Base-by-base conservation (phyloP, 306 rosid species). In the Ochetophila trinervis region DNA sequence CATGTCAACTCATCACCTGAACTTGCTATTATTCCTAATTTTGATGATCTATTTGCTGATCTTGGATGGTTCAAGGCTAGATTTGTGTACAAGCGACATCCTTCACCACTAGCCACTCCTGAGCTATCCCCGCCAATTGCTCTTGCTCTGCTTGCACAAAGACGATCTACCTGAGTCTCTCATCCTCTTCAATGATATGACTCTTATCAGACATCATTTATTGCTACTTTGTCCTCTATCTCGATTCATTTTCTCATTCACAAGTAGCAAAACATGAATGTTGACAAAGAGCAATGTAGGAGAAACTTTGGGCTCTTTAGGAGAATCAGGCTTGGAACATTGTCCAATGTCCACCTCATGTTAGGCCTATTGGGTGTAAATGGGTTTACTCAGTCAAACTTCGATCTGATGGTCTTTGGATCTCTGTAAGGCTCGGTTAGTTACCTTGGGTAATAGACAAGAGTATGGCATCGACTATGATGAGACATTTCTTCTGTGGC, bases 301-400 rank as follows among this genome's bases (percentile, higher is more conserved):
- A 68, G 12, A 48, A 68, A 44, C 34, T 68, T 36, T 24, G 11
- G 6, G 6, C 42, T 36, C 42, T 36, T 36, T 2, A 49, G 27
- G 44, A 45, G 21, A 60, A 60, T 63, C 67, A 20, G 9, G 45
- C 67, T 4, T 45, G 67, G 56, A 37, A 63, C 22, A 1, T 53
- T 20, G 61, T 66, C 3, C 49, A 34, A 15, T 51, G 51, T 34
- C 60, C 52, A 0, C 11, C 61, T 37, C 5, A 5, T 53, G 23
- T 66, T n/a, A n/a, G n/a, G n/a, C n/a, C n/a, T n/a, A n/a, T n/a
- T n/a, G n/a, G n/a, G n/a, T n/a, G 53, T 5, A 49, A 49, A 3
- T 5, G 7, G 17, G 53, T 49, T 5, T 13, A 6, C 13, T 49
- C 53, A 0, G 13, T 49, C 53, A 49, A 49, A 5, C 53, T 49